Base-by-base conservation (phyloP, 2,329 filamentous ascomycete species). In the Aspergillus thermomutatus region DNA sequence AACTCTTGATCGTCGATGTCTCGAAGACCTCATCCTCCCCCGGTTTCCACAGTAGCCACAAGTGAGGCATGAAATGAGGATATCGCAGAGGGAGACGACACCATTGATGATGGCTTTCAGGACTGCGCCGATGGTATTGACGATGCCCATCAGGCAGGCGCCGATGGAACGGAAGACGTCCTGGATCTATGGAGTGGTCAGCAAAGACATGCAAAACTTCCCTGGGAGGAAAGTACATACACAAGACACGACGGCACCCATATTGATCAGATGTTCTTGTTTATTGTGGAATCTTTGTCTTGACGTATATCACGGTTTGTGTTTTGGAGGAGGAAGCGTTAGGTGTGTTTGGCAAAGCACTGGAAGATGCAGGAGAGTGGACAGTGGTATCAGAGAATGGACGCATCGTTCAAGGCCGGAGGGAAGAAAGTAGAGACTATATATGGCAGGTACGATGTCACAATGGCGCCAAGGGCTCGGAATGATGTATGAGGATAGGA, bases 201-300 rank as follows among this genome's bases (percentile, higher is more conserved):
- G 17, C 19, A 37, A 21, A 37, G n/a, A 47, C 47, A 43, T 46
- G 31, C 37, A 27, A 34, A 47, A 9, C 1, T 17, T 19, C 8
- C 6, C 31, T 43, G 19, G 6, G n/a, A n/a, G 47, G 40, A n/a
- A 47, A 45, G 25, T 37, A 83, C 89, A 69, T 90, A 93, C 90
- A 72, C 90, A 92, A 73, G 89, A 92, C 64, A 91, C 81, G 69
- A 94, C 87, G 75, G 88, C 89, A 79, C 90, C 90, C 90, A 94
- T 93, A 65, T 75, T 87, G 76, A 68, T 53, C 59, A 65, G 23
- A 10, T 34, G 19, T 14, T 43, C 56, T 25, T 67, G 40, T 53
- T 25, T 34, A 52, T 52, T 55, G 23, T 43, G 46, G 45, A 47
- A 51, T 43, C 55, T 19, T 50, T 58, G 54, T 19, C 50, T 47